These are phyloP conservation scores for Durusdinium trenchii DNA, from an alignment of 73 alveolate species.

Conservation along the genomic window DNA sequence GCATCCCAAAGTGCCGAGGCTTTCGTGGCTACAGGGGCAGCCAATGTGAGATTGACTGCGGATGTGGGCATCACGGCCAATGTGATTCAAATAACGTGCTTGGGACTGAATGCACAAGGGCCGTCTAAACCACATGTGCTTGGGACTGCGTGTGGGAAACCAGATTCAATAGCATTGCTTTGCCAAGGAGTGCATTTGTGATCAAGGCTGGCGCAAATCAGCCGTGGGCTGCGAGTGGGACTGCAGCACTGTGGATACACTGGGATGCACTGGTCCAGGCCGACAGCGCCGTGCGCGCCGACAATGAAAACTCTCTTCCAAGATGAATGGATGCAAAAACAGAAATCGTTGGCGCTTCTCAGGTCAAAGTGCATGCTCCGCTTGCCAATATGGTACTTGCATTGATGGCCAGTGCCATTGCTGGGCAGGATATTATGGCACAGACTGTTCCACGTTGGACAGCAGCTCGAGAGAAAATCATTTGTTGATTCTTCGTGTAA, in stretches of 20 bases:
- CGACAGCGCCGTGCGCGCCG: not conserved
- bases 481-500: no score
- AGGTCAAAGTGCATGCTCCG: constrained; percentile 71
- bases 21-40: constrained; percentile 90
- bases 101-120: not conserved
- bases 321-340: not conserved
- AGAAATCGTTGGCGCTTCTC: not conserved
- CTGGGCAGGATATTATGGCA: constrained; percentile 90
- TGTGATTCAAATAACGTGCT: constrained; percentile 61
- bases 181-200: constrained; percentile 83
- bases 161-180: not conserved
- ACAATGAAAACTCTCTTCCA: not conserved
- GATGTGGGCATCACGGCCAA: constrained; percentile 90
- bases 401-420: constrained; percentile 63
- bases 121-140: not conserved
- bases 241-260: constrained; percentile 75
- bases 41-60: constrained; percentile 82
- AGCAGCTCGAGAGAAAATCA: no score
- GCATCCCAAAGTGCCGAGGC: not conserved
- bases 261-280: constrained; percentile 94
- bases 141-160: not conserved
- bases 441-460: constrained; percentile 14
- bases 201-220: constrained; percentile 87
- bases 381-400: constrained; percentile 66
- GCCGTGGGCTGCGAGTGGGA: constrained; percentile 87